Base-by-base conservation (phyloP, 148 eudicot species). In the Rhododendron mucronatum region DNA sequence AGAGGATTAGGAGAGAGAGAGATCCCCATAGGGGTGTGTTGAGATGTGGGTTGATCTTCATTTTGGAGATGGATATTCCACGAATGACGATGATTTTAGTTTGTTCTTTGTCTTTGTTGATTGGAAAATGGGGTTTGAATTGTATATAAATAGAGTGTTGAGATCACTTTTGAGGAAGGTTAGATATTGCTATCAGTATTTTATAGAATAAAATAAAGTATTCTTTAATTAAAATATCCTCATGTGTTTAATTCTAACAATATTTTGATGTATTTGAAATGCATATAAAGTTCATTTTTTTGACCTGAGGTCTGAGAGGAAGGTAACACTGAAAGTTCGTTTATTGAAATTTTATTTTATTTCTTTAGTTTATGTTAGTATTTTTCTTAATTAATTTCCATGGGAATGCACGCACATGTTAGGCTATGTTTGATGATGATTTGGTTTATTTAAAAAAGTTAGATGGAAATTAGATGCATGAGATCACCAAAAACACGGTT, bases 1-100 rank as follows among this genome's bases (percentile, higher is more conserved):
- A 82, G 85, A 83, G 65, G 23, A 91, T 55, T 47, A 91, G 7
- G 44, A 88, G 50, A 47, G 81, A 85, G 45, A 89, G 67, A 10
- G 85, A 80, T 12, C 85, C 74, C 78, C 65, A 89, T 12, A 89
- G 85, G 90, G 88, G 15, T 10, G 61, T 76, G 63, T 28, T 78
- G 28, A 76, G 79, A 48, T 48, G 30, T 47, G 77, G 85, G 53
- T 48, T 89, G 78, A 53, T 88, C 71, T 63, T 89, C 89, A 87
- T 91, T 78, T 78, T 88, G 81, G 75, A 26, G 50, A 14, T 23
- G 78, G 5, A n/a, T 50, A 12, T 50, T 61, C 30, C 76, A 48
- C 23, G 10, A 18, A 76, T 74, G 45, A 18, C 57, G 45, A 18
- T 74, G 53, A 67, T 7, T 23, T 20, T 81, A 45, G 50, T 81